Base-by-base conservation (phyloP, 176 grass and related monocot genomes). In the Carex parvula region DNA sequence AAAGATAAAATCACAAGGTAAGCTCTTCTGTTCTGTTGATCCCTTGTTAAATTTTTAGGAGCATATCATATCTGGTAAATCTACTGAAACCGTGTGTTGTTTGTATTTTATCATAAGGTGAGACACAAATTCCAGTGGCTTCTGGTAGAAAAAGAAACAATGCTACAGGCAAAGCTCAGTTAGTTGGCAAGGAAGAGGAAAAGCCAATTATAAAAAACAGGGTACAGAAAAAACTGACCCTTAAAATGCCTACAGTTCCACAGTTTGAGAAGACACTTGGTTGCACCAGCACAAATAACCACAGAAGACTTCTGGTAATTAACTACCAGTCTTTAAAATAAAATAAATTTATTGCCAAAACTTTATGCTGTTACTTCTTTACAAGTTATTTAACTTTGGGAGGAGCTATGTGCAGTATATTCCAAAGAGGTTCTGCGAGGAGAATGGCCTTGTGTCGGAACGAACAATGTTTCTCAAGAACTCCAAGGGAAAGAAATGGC, bases 201-300 rank as follows among this genome's bases (percentile, higher is more conserved):
- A 6, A 21, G 42, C 7, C 22, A 24, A 64, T 39, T 67, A 21
- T 53, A 0, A 59, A 59, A 81, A 57, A 33, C 1, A 46, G 15
- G 26, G 3, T 29, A 55, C 0, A 55, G 33, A n/a, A 69, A 2
- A 29, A 32, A 61, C 73, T 70, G 33, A 81, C 58, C 67, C 24
- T 8, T 8, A 0, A 33, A n/a, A 17, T 12, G 26, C 54, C 16
- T 0, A 11, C 2, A 16, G 12, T 54, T 59, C 64, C 79, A 9
- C 64, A 83, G 16, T 74, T 83, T 74, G 66, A 87, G 56, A 87
- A 37, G 66, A 72, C 6, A 21, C 20, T 87, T 30, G n/a, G 37
- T 69, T 52, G n/a, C n/a, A 75, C 21, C 5, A 61, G 20, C 44
- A 50, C 42, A 35, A 60, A 22, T 12, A 29, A 7, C 8, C 3